Evolutionary conservation across 164 flowering plant species (phyloP), one percentile per base, ranked within the genome.

Genomic region (Euptelea pleiosperma): DNA sequence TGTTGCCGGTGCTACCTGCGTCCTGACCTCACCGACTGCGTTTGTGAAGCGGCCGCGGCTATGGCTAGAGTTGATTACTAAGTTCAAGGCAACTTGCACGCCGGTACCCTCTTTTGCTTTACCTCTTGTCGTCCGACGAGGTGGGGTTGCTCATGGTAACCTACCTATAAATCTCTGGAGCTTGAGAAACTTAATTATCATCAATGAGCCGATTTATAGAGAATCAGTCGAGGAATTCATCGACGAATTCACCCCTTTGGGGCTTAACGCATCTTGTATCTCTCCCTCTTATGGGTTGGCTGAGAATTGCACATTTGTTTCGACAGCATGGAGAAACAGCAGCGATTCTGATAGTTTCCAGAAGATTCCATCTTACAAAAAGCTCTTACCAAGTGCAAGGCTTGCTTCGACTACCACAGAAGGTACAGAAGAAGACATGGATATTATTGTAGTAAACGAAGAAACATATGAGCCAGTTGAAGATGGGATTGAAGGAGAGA

Each of bases 261-360:
- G 84, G 25, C 57, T 81, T 39, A 67, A 66, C 41, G 75, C 82
- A 2, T 60, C 71, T 0, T 64, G 73, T 15, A 69, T 87, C 19
- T 72, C 85, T 24, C 88, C 90, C 16, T 82, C 94, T 29, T 87
- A 87, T 42, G 90, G 90, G 40, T 63, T 84, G 40, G 94, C 94
- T 3, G 90, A 87, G 73, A 87, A 82, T 51, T 78, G 94, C 67
- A 87, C 88, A 3, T 87, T 82, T 66, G 90, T 87, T 56, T 87
- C 84, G 0, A 87, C 94, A 0, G 69, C 94, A 4, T 87, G 90
- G 86, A 78, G 84, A 63, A 63, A 52, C 21, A 61, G 31, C 18
- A 9, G 24, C 33, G 30, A 41, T 6, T 44, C 26, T 1, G 47
- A 39, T 31, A 15, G 16, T 54, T 64, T 65, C 11, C 72, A 58